Evolutionary conservation across 176 grass and related monocot species (phyloP), one percentile per base, ranked within the genome.

Genomic region (Thalia dealbata): DNA sequence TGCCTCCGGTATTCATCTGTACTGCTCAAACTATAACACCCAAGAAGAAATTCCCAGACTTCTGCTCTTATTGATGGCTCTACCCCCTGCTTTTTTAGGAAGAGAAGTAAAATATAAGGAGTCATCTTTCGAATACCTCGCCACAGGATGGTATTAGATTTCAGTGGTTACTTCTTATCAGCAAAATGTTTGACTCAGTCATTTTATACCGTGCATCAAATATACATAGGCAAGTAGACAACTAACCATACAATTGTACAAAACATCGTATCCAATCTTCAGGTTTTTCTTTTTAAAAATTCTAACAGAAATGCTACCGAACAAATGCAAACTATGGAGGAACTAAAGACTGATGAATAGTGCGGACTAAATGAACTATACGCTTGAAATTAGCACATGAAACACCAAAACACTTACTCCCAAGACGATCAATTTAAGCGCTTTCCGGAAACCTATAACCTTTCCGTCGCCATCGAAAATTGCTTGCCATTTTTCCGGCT

Each of bases 1-100:
- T 86, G 80, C 50, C 13, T 84, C 79, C 95, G 82, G 69, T 86
- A 77, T 44, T 97, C 95, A 24, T 87, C 70, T 6, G 95, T 97
- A 71, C 85, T 97, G 81, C 71, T 88, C 76, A 88, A 86, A 42
- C 69, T 78, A 83, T 97, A 97, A 84, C 95, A 88, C 73, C 95
- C 95, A 75, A 97, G 87, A 86, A 97, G 95, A 81, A 97, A 97
- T 74, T 97, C 95, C 95, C 95, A 97, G 61, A 97, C 85, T 80
- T 97, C 85, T 26, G 86, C 83, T 70, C 95, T 82, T 78, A 97
- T 88, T 72, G 87, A 86, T 71, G 95, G 90, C 84, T 97, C 95
- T 63, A 93, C 81, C 4, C 95, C 95, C 95, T 97, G 79, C 64
- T 81, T 50, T 73, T 80, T 55, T 56, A 21, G 71, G 30, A 42